Conservation (phyloP, 495 filamentous ascomycete genomes). For the Daldinia bambusicola region DNA sequence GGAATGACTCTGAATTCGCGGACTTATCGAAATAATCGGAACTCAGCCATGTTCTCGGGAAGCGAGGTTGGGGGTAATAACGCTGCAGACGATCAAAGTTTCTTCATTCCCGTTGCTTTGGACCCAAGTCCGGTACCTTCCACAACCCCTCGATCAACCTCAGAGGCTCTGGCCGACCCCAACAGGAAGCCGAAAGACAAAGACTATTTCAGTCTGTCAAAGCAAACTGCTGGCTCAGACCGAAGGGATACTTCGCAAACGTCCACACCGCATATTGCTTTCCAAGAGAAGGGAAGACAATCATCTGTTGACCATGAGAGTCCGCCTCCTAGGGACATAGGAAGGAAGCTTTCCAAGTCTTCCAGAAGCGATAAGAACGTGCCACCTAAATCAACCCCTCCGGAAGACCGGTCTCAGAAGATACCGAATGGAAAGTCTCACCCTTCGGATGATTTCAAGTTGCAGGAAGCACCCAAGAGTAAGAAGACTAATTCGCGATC, state of each 20-base stretch:
- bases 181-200: constrained; percentile 58
- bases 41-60: constrained; percentile 71
- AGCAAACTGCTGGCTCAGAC: constrained; percentile 44
- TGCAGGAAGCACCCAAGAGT: constrained; percentile 78
- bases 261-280: constrained; percentile 87
- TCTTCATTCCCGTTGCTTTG: constrained; percentile 90
- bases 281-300: constrained; percentile 84
- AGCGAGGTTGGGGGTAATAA: constrained; percentile 62
- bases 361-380: constrained; percentile 51
- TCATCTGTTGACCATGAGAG: constrained; percentile 62
- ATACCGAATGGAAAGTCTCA: constrained; percentile 46
- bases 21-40: constrained; percentile 81
- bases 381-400: constrained; percentile 52
- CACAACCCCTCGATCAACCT: constrained; percentile 67
- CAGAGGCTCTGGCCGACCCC: constrained; percentile 55
- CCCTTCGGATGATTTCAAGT: constrained; percentile 68
- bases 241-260: constrained; percentile 56
- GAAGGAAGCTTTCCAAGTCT: constrained; percentile 59
- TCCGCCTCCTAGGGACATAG: constrained; percentile 53
- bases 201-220: constrained; percentile 63
- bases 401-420: constrained; percentile 56
- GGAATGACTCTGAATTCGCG: constrained; percentile 75
- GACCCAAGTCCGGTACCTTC: constrained; percentile 80
- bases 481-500: constrained; percentile 72
- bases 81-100: constrained; percentile 71